Conservation (phyloP, 2,329 filamentous ascomycete genomes). For the Coniochaeta sp. region DNA sequence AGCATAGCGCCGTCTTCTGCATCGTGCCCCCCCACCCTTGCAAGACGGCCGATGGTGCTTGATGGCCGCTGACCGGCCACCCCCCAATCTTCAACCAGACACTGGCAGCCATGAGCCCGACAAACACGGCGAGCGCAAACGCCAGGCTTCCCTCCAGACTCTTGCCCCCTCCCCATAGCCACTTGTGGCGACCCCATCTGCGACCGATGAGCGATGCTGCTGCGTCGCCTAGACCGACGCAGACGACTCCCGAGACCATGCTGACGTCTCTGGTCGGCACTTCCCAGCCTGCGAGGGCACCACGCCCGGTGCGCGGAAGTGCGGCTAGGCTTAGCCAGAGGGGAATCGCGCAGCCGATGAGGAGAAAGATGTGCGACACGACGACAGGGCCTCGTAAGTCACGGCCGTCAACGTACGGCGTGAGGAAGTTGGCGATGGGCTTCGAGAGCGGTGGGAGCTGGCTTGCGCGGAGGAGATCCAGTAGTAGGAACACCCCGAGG, state of each 20-base stretch:
- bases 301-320: slow-evolving; percentile 47
- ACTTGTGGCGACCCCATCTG: slow-evolving; percentile 79
- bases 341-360: slow-evolving; percentile 91
- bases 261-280: slow-evolving; percentile 66
- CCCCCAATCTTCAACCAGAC: slow-evolving; percentile 70
- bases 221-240: slow-evolving; percentile 91
- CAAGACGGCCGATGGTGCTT: slow-evolving; percentile 6
- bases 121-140: slow-evolving; percentile 72
- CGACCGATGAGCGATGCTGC: slow-evolving; percentile 86
- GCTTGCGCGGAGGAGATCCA: slow-evolving; percentile 83
- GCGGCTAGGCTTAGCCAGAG: slow-evolving; percentile 82
- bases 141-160: slow-evolving; percentile 82
- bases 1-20: slow-evolving; percentile 67
- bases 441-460: slow-evolving; percentile 86
- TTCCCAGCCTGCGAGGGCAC: slow-evolving; percentile 66
- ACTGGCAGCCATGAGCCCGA: slow-evolving; percentile 63
- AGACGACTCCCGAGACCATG: slow-evolving; percentile 89
- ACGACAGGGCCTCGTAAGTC: slow-evolving; percentile 92
- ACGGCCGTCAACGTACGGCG: slow-evolving; percentile 88
- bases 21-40: slow-evolving; percentile 55
- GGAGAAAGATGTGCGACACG: slow-evolving; percentile 89
- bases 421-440: slow-evolving; percentile 78
- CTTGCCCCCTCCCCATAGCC: slow-evolving; percentile 96
- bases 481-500: slow-evolving; percentile 75
- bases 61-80: slow-evolving; percentile 61